Evolutionary conservation across 371 early-diverging fungal species (phyloP), one percentile per base, ranked within the genome.

Genomic region (Rhizopus delemar): DNA sequence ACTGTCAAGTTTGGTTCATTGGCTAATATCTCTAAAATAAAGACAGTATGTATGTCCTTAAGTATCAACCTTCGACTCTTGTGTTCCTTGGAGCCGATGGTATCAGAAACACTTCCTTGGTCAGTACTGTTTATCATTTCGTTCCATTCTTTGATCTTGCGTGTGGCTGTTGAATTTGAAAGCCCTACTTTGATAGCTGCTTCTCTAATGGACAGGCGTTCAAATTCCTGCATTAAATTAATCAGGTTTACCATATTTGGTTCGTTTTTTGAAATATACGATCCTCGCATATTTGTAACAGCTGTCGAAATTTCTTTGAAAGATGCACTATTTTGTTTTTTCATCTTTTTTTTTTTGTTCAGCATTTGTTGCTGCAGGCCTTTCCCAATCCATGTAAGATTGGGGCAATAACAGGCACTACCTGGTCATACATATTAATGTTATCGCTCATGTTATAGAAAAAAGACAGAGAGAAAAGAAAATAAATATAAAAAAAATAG

Each of bases 1-100:
- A 57, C 57, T 49, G 49, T 57, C 49, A 57, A 46, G 38, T 50
- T 57, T 57, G 57, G 57, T 31, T 57, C 57, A 38, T 50, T 50
- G 32, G 31, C 31, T 41, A 50, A n/a, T 32, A 57, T 5, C n/a
- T 57, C 48, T 39, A 57, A 57, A 49, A 48, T 57, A 57, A 57
- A 50, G n/a, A 57, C 50, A 57, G 50, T 57, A 50, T 57, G 57
- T 41, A 52, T 36, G 46, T 59, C 45, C 34, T 59, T 22, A 31
- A 58, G 51, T 32, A 58, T 33, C 9, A 32, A 7, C 8, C 13
- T 36, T 51, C 34, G 43, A 16, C 34, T 53, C 12, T 59, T 59
- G 51, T 51, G 32, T 28, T 51, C 57, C 38, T 57, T 57, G 35
- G 2, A 3, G 35, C n/a, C 36, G 57, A 57, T 48, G 48, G 57